Evolutionary conservation across 352 stramenopile genomes (phyloP).

Genomic region (Phytopythium sindhum): DNA sequence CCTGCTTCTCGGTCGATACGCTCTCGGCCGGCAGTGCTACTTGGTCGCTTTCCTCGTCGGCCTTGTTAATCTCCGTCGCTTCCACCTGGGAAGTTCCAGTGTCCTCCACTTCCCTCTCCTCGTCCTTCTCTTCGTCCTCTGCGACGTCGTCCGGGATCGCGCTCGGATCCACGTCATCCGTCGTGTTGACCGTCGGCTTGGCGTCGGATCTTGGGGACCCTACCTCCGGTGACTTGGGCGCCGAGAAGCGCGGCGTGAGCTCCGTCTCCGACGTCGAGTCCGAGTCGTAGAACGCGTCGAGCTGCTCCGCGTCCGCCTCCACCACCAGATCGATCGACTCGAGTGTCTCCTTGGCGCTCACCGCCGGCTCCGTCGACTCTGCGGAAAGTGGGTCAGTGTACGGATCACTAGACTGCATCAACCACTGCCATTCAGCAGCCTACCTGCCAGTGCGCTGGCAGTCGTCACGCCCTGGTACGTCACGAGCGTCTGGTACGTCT

Average conservation of each 20-base stretch:
- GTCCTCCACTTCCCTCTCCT: constrained; percentile 12
- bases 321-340: constrained; percentile 76
- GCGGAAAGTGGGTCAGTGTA: neutral
- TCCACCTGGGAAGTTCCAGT: neutral
- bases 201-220: neutral
- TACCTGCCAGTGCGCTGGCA: constrained; percentile 7
- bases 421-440: neutral
- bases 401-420: neutral
- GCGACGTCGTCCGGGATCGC: neutral
- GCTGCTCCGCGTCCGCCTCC: constrained; percentile 44
- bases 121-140: constrained; percentile 21
- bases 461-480: constrained; percentile 41
- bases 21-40: neutral
- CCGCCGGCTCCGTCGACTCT: constrained; percentile 1
- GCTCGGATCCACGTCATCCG: constrained; percentile 5
- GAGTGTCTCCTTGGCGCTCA: constrained; percentile 39
- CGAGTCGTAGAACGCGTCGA: constrained; percentile 80
- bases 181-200: neutral
- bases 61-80: neutral
- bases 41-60: constrained; percentile 28
- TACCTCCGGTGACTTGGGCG: constrained; percentile 9
- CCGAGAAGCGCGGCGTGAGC: constrained; percentile 12
- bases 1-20: neutral
- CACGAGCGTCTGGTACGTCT: constrained; percentile 76
- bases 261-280: constrained; percentile 33